Conservation (phyloP, 2,329 filamentous ascomycete species). For the Fusarium domesticum region DNA sequence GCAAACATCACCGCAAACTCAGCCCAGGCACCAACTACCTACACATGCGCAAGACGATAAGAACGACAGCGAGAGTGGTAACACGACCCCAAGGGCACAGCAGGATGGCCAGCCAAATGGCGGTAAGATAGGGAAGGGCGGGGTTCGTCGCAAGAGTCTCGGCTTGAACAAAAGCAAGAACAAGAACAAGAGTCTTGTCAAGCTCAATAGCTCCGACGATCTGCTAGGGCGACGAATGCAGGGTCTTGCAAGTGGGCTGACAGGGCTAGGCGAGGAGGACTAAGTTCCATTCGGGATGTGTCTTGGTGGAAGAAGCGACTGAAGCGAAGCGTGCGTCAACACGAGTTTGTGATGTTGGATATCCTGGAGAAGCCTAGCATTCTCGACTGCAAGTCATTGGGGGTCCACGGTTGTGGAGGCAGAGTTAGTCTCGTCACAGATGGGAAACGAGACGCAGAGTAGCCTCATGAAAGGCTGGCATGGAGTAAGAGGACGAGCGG, state of each 20-base stretch:
- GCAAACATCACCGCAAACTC: slow-evolving; percentile 10
- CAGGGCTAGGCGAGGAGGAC: slow-evolving; percentile 46
- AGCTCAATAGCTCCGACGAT: slow-evolving; percentile 57
- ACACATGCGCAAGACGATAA: slow-evolving; percentile 14
- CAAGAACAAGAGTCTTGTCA: slow-evolving; percentile 48
- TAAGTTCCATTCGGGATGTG: slow-evolving; percentile 13
- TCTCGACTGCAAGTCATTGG: background rate
- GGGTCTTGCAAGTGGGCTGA: slow-evolving; percentile 53
- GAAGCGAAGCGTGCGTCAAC: background rate
- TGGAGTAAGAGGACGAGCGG: too few species aligned
- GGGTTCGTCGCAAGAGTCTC: slow-evolving; percentile 23
- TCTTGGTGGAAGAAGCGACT: background rate
- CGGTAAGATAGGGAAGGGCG: slow-evolving; percentile 27
- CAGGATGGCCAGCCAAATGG: slow-evolving; percentile 22
- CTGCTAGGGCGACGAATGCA: slow-evolving; percentile 57
- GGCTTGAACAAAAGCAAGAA: slow-evolving; percentile 37
- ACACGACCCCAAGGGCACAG: slow-evolving; percentile 12
- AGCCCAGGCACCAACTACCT: slow-evolving; percentile 9
- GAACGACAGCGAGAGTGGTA: slow-evolving; percentile 20
- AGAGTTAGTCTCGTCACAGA: too few species aligned
- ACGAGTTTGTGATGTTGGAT: background rate
- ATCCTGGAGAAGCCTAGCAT: background rate
- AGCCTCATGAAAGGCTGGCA: too few species aligned
- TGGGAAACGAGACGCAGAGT: too few species aligned
- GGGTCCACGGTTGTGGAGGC: too few species aligned